Conservation (phyloP, 2,329 filamentous ascomycete species). For the Ascochyta koolunga region DNA sequence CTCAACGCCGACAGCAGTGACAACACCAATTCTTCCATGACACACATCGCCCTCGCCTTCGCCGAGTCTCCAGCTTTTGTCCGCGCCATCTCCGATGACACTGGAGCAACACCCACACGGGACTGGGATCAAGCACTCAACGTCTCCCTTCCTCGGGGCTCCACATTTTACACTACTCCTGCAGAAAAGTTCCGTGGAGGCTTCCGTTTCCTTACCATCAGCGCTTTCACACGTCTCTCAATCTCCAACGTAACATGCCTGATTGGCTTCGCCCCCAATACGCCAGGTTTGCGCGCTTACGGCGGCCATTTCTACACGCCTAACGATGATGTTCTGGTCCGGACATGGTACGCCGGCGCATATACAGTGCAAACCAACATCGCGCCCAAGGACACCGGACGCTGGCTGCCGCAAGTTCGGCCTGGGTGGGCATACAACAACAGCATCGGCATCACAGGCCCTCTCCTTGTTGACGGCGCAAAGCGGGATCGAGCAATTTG, state of each 20-base stretch:
- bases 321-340: constrained; percentile 56
- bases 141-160: constrained; percentile 4
- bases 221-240: constrained; percentile 4
- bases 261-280: constrained; percentile 56
- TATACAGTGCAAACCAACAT: constrained; percentile 49
- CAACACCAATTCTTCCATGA: not conserved
- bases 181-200: constrained; percentile 21
- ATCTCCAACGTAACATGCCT: constrained; percentile 29
- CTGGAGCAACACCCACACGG: constrained; percentile 16
- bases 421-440: constrained; percentile 47
- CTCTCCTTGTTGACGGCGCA: constrained; percentile 49
- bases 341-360: constrained; percentile 61
- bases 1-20: constrained; percentile 1
- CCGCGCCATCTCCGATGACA: constrained; percentile 22
- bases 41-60: constrained; percentile 21
- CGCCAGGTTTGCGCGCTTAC: constrained; percentile 58
- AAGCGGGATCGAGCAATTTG: constrained; percentile 50
- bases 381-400: constrained; percentile 43
- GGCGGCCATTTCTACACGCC: constrained; percentile 51
- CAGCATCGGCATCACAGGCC: constrained; percentile 39
- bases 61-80: constrained; percentile 23
- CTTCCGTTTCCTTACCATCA: constrained; percentile 23
- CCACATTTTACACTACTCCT: constrained; percentile 14
- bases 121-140: constrained; percentile 21
- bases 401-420: constrained; percentile 28